Conservation (phyloP, 73 alveolate species). For the Tetrahymena borealis region DNA sequence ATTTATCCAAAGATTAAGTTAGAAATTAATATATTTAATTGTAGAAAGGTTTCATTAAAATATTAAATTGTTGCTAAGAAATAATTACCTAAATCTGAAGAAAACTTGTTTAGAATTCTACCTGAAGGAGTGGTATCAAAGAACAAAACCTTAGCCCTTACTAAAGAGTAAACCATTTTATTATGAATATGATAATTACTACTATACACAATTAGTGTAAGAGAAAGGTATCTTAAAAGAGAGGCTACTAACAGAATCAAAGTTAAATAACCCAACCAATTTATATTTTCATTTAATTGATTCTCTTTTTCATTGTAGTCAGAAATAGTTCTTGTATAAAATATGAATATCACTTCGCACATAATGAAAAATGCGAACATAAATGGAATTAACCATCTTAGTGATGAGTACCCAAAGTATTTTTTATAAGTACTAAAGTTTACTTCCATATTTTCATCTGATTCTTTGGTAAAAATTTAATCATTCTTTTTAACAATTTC, state of each 20-base stretch:
- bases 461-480: neutral
- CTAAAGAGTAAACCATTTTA: conserved; percentile 10
- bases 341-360: neutral
- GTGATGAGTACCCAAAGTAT: neutral
- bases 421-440: neutral
- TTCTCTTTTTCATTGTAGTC: neutral
- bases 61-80: too few species aligned
- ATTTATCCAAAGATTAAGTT: neutral
- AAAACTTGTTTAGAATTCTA: conserved; percentile 43
- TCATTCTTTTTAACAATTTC: neutral
- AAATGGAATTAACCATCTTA: neutral
- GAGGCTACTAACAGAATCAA: neutral
- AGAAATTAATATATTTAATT: neutral
- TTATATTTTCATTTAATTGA: neutral
- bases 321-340: neutral
- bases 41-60: neutral
- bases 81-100: conserved; percentile 25
- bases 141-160: conserved; percentile 8
- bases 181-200: neutral
- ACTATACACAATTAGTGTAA: neutral
- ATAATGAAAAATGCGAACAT: neutral
- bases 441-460: neutral
- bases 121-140: conserved; percentile 53
- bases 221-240: neutral
- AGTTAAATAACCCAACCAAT: neutral